Conservation (phyloP, 1,284 basidiomycete genomes). For the Pseudozyma pruni region DNA sequence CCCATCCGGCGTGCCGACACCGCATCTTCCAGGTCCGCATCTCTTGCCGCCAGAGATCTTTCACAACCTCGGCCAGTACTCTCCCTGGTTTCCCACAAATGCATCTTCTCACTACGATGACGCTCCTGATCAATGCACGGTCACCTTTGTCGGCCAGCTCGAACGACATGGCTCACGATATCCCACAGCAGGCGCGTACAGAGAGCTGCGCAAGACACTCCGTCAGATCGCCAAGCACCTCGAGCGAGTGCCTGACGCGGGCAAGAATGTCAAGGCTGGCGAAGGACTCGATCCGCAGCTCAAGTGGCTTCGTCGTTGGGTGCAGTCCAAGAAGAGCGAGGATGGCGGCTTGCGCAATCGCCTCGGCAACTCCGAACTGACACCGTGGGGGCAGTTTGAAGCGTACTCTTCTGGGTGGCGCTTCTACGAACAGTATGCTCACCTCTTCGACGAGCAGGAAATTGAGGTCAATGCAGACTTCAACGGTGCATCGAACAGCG, state of each 20-base stretch:
- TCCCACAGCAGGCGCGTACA: slow-evolving; percentile 38
- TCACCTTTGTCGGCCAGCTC: slow-evolving; percentile 45
- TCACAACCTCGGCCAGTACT: slow-evolving; percentile 48
- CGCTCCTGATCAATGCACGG: slow-evolving; percentile 11
- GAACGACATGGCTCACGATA: slow-evolving; percentile 48
- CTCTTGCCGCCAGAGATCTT: slow-evolving; percentile 35
- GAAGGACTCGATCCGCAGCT: slow-evolving; percentile 30
- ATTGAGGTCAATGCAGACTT: slow-evolving; percentile 39
- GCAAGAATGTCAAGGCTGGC: background rate
- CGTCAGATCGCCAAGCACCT: slow-evolving; percentile 43
- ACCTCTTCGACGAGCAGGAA: slow-evolving; percentile 18
- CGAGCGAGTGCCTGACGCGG: slow-evolving; percentile 18
- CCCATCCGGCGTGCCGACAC: background rate
- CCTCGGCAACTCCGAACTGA: slow-evolving; percentile 44
- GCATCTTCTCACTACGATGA: background rate
- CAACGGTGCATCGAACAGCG: background rate
- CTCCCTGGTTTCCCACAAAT: slow-evolving; percentile 38
- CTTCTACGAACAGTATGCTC: slow-evolving; percentile 36
- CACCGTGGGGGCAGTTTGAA: slow-evolving; percentile 45
- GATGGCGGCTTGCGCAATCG: slow-evolving; percentile 43
- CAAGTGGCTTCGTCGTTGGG: slow-evolving; percentile 38
- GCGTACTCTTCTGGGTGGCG: slow-evolving; percentile 39
- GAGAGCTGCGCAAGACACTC: slow-evolving; percentile 36
- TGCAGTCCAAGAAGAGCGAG: slow-evolving; percentile 20
- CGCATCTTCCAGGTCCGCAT: slow-evolving; percentile 8